Conservation (phyloP, 1,284 basidiomycete genomes). For the Trametes polyzona region DNA sequence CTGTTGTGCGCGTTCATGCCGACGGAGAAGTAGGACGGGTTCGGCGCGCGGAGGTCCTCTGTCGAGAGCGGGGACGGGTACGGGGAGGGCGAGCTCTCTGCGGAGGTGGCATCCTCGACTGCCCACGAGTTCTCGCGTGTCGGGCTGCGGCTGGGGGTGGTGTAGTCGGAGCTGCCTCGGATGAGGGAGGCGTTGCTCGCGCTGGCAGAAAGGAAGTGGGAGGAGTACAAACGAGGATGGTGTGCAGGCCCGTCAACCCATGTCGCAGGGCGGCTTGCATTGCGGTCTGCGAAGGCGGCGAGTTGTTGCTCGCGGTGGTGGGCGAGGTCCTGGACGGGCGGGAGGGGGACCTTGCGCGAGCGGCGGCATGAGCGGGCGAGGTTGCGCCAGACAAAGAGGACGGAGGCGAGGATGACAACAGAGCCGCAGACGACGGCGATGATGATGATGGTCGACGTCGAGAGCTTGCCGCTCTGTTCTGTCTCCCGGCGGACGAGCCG, state of each 20-base stretch:
- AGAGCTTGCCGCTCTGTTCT: slow-evolving; percentile 32
- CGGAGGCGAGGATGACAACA: slow-evolving; percentile 43
- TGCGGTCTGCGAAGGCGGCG: slow-evolving; percentile 33
- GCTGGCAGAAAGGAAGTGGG: slow-evolving; percentile 20
- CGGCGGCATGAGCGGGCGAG: slow-evolving; percentile 39
- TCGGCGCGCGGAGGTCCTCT: slow-evolving; percentile 30
- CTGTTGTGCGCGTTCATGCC: slow-evolving; percentile 22
- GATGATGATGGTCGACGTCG: slow-evolving; percentile 49
- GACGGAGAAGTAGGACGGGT: slow-evolving; percentile 32
- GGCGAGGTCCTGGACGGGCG: slow-evolving; percentile 62
- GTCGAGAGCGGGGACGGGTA: slow-evolving; percentile 28
- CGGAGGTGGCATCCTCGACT: slow-evolving; percentile 32
- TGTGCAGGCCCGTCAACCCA: slow-evolving; percentile 25
- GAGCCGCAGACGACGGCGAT: slow-evolving; percentile 47
- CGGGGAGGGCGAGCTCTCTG: slow-evolving; percentile 31
- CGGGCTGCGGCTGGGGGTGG: slow-evolving; percentile 8
- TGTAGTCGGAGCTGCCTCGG: slow-evolving; percentile 22
- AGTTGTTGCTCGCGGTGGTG: slow-evolving; percentile 55
- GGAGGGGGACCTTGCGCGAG: slow-evolving; percentile 48
- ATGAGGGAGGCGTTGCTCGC: slow-evolving; percentile 37
- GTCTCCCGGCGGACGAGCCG: slow-evolving; percentile 18
- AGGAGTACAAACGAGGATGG: slow-evolving; percentile 16
- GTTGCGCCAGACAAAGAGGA: slow-evolving; percentile 44
- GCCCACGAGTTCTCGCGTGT: slow-evolving; percentile 31
- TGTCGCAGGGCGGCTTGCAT: slow-evolving; percentile 23